A percentile compares a stretch with the other conserved stretches of the same genome.
Evolutionary conservation across 2,329 filamentous ascomycete genomes (phyloP).

Genomic region (Alternaria infectoria): DNA sequence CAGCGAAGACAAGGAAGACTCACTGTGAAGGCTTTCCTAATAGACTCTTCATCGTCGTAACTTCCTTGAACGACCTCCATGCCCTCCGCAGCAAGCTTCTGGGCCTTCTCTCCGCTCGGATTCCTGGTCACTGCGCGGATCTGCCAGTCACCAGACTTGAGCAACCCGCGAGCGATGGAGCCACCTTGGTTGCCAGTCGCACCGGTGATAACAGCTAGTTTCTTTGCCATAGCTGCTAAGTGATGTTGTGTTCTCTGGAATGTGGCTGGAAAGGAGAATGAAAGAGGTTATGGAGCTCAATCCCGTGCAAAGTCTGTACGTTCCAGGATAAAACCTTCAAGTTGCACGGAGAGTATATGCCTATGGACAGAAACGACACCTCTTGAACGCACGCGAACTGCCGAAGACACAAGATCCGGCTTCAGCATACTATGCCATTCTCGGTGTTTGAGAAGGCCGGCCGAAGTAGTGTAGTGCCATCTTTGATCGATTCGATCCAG

Average conservation of each 20-base stretch:
- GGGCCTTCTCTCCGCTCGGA: conserved; percentile 17
- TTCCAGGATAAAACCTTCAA: background rate
- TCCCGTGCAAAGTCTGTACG: background rate
- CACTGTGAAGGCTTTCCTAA: conserved; percentile 12
- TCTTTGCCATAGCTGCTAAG: conserved; percentile 37
- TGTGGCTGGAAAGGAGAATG: background rate
- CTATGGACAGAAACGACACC: background rate
- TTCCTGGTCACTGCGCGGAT: conserved; percentile 57
- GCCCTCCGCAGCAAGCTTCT: conserved; percentile 36
- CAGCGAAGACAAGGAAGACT: background rate
- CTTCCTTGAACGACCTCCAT: conserved; percentile 45
- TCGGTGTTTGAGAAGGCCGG: background rate
- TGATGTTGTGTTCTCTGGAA: background rate
- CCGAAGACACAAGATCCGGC: background rate
- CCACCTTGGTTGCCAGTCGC: conserved; percentile 37
- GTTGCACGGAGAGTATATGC: background rate
- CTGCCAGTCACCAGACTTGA: conserved; percentile 57
- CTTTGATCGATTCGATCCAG: background rate
- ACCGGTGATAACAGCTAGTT: conserved; percentile 33
- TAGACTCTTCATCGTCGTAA: conserved; percentile 15
- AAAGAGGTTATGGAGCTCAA: background rate
- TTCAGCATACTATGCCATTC: background rate
- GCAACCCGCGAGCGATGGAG: conserved; percentile 38
- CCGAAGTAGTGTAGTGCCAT: background rate
- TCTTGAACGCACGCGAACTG: background rate